A percentile compares a stretch with the other conserved stretches of the same genome.
Conservation (phyloP, 768 basidiomycete genomes). For the Lactarius vividus region DNA sequence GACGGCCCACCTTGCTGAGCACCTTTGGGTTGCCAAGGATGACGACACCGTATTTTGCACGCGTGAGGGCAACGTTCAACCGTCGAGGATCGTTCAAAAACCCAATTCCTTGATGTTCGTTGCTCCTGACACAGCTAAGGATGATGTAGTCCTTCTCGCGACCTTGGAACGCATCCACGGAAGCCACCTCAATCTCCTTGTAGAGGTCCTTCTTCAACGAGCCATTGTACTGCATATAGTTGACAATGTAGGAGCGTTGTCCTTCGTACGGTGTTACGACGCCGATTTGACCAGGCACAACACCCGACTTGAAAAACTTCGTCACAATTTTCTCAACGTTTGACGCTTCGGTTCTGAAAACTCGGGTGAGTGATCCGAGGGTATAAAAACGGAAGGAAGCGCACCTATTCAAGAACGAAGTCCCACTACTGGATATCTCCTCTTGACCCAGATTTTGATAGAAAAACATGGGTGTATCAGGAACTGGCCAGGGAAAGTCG, state of each 20-base stretch:
- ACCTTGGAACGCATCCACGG: conserved; percentile 98
- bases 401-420: conserved; percentile 93
- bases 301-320: conserved; percentile 99
- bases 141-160: conserved; percentile 99
- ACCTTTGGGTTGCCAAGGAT: conserved; percentile 99
- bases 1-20: conserved; percentile 80
- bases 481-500: conserved; percentile 98
- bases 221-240: conserved; percentile 99
- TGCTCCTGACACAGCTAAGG: conserved; percentile 94
- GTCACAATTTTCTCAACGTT: conserved; percentile 99
- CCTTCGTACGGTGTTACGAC: conserved; percentile 99
- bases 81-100: conserved; percentile 98
- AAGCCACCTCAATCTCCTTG: conserved; percentile 99
- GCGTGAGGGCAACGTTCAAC: conserved; percentile 93
- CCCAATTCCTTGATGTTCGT: conserved; percentile 99
- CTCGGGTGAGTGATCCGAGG: conserved; percentile 8
- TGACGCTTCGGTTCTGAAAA: conserved; percentile 86
- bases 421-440: conserved; percentile 97
- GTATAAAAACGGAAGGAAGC: conserved; percentile 26
- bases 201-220: conserved; percentile 98
- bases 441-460: conserved; percentile 99
- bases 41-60: conserved; percentile 97
- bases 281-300: conserved; percentile 92
- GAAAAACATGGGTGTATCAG: conserved; percentile 99
- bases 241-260: conserved; percentile 96